Evolutionary conservation across 192 early-diverging fungal species (phyloP), one percentile per base, ranked within the genome.

Genomic region (Backusella tarrabulga): DNA sequence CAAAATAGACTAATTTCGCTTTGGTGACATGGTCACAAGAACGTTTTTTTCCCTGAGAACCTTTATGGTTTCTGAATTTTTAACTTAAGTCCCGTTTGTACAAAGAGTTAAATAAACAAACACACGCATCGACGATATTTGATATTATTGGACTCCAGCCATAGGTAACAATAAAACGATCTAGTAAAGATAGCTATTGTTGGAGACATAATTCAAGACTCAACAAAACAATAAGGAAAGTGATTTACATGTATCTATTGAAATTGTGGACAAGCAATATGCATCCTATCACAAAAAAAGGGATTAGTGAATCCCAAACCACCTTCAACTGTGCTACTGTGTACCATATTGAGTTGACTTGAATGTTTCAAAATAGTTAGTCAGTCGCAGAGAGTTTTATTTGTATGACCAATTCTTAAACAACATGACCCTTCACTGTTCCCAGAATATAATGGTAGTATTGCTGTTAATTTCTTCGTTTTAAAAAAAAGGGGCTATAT

Each of bases 301-400:
- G 56, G 56, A 63, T 63, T 2, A 63, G 26, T 63, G 23, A 32
- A 63, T 63, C 56, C 56, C 4, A 63, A 63, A 29, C 56, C 26
- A 63, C 23, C 11, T 14, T 63, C 11, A 29, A 63, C 26, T 63
- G 56, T 63, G 56, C 56, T 63, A 63, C 56, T 63, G 23, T 63
- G 56, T 63, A 63, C 56, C 56, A 63, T 63, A 26, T 29, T 63
- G 4, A 14, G 56, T 63, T 63, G 56, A 63, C 56, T 63, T 63
- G 56, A 63, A 23, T n/a, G 56, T 63, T 63, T 63, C 56, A 63
- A 63, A 63, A 63, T 63, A 63, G 56, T 63, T 63, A 29, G 56
- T 29, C 12, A 63, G 23, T 63, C 12, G 23, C 29, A 63, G 23
- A 63, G 56, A 29, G 29, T 12, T 63, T 63, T 63, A 63, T 63